Conservation (phyloP, 805 yeast species). For the Candida qinlingensis region DNA sequence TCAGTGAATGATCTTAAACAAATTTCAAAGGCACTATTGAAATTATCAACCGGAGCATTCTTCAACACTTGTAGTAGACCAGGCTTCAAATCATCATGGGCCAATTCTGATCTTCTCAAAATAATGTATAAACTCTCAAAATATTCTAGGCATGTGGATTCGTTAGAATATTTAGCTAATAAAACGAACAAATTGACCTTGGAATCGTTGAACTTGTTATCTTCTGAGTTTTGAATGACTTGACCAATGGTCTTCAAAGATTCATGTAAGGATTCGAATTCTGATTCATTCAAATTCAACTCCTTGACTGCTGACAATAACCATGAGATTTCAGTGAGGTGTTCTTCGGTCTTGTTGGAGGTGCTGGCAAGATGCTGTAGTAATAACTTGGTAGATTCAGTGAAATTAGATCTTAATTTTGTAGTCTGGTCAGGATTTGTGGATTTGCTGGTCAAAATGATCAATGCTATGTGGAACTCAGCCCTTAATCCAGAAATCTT, state of each 20-base stretch:
- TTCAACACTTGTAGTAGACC: slow-evolving; percentile 21
- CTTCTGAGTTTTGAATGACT: slow-evolving; percentile 5
- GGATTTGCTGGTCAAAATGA: slow-evolving; percentile 8
- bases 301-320: slow-evolving; percentile 26
- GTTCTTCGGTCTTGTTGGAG: not conserved
- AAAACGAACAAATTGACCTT: slow-evolving; percentile 27
- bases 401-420: slow-evolving; percentile 8
- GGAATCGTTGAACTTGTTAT: slow-evolving; percentile 8
- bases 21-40: slow-evolving; percentile 16
- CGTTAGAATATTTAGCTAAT: slow-evolving; percentile 16
- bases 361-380: not conserved
- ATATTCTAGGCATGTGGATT: slow-evolving; percentile 20
- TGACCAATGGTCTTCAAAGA: slow-evolving; percentile 12
- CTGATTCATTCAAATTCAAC: slow-evolving; percentile 10
- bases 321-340: slow-evolving; percentile 24
- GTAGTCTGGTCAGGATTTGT: not conserved
- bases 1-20: slow-evolving; percentile 18
- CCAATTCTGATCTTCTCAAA: slow-evolving; percentile 23
- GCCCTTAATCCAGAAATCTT: slow-evolving; percentile 6
- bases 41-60: slow-evolving; percentile 1
- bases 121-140: slow-evolving; percentile 32
- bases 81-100: slow-evolving; percentile 9
- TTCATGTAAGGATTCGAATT: slow-evolving; percentile 8
- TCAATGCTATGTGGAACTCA: slow-evolving; percentile 12
- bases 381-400: slow-evolving; percentile 6